These are phyloP conservation scores for Trichoderma sp. DNA, from an alignment of 2,329 filamentous ascomycete genomes.

Conservation along the genomic window DNA sequence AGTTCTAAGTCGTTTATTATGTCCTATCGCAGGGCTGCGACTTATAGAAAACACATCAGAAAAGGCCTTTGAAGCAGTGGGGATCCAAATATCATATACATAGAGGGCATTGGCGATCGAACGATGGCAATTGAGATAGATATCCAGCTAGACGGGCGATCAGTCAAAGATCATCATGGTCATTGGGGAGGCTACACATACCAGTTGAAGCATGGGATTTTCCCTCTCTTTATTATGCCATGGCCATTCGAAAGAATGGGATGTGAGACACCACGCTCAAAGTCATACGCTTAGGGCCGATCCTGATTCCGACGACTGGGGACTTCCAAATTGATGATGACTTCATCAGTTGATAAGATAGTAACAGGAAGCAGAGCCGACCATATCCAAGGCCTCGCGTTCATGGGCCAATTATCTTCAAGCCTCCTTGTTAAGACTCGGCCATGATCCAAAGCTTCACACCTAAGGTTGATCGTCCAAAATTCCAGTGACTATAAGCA, in stretches of 20 bases:
- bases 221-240: constrained; percentile 10
- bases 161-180: constrained; percentile 26
- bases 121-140: not conserved
- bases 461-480: not conserved
- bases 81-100: constrained; percentile 11
- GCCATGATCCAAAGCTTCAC: not conserved
- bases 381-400: not conserved
- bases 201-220: constrained; percentile 28
- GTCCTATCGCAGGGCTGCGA: not conserved
- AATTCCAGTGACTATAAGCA: not conserved
- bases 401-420: not conserved
- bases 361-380: not conserved
- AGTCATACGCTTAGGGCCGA: constrained; percentile 12
- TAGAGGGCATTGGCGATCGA: not conserved
- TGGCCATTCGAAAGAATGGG: constrained; percentile 31
- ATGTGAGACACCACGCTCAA: constrained; percentile 27
- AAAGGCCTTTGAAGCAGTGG: not conserved
- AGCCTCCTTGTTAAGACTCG: not conserved
- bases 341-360: not conserved
- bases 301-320: not conserved
- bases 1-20: not conserved
- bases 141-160: constrained; percentile 11
- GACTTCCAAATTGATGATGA: not conserved
- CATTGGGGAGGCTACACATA: constrained; percentile 29
- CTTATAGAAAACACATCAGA: not conserved